Evolutionary conservation across 148 eudicot species (phyloP).

Genomic region (Limonium bicolor): DNA sequence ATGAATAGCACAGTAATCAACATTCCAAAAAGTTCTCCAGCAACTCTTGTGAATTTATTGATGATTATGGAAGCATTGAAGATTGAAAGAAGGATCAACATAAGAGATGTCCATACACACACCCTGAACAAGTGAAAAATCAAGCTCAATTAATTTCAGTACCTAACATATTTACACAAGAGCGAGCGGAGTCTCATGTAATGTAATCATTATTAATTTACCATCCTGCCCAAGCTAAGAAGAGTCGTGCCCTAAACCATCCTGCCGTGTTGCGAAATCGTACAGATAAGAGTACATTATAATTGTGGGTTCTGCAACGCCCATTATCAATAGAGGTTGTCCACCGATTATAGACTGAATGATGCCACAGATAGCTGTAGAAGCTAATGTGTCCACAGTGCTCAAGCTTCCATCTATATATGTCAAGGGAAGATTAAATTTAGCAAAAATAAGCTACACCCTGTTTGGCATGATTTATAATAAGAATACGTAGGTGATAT

Average conservation of each 20-base stretch:
- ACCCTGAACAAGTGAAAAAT: constrained; percentile 38
- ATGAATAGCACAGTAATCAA: constrained; percentile 55
- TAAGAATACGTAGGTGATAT: too few relatives aligned
- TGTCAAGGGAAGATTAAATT: background rate
- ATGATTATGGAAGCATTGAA: constrained; percentile 46
- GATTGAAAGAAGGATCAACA: constrained; percentile 41
- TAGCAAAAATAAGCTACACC: too few relatives aligned
- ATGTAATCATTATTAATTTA: constrained; percentile 4
- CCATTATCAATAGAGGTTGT: constrained; percentile 55
- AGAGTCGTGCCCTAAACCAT: constrained; percentile 35
- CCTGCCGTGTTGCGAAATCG: constrained; percentile 33
- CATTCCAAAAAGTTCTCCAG: constrained; percentile 77
- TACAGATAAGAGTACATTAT: constrained; percentile 63
- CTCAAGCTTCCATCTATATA: constrained; percentile 52
- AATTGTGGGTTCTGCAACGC: constrained; percentile 75
- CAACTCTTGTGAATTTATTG: constrained; percentile 53
- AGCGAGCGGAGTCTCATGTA: too few relatives aligned
- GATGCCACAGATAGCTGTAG: constrained; percentile 68
- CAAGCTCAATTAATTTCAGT: too few relatives aligned
- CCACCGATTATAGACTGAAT: constrained; percentile 60
- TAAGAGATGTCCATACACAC: constrained; percentile 56
- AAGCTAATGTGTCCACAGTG: constrained; percentile 54
- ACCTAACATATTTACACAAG: too few relatives aligned
- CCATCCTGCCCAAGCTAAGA: constrained; percentile 71
- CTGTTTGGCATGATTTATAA: too few relatives aligned